Conservation (phyloP, 768 basidiomycete genomes). For the Leucogyrophana mollusca region DNA sequence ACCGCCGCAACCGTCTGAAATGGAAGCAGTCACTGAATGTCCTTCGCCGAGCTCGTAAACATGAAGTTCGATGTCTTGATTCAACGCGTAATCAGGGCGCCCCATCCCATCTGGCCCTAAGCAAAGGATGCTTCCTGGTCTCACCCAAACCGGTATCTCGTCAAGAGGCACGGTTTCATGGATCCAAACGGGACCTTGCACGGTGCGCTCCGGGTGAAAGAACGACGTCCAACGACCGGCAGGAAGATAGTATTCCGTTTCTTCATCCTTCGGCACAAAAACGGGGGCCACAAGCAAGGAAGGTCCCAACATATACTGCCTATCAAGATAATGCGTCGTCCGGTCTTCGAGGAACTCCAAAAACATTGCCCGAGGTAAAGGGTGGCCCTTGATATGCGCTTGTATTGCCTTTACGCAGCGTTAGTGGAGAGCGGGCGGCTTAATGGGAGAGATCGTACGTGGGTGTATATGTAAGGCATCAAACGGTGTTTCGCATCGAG, state of each 20-base stretch:
- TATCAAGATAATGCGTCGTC: slow-evolving; percentile 58
- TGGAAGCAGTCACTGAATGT: slow-evolving; percentile 18
- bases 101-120: slow-evolving; percentile 53
- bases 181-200: slow-evolving; percentile 62
- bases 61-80: slow-evolving; percentile 45
- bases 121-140: slow-evolving; percentile 53
- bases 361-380: slow-evolving; percentile 66
- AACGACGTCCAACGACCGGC: slow-evolving; percentile 61
- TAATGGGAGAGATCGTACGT: slow-evolving; percentile 33
- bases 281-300: slow-evolving; percentile 63
- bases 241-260: slow-evolving; percentile 60
- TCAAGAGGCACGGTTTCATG: slow-evolving; percentile 61
- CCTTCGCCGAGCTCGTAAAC: slow-evolving; percentile 54
- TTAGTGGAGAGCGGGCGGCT: background rate
- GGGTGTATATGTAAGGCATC: slow-evolving; percentile 70
- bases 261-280: slow-evolving; percentile 51
- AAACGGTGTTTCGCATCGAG: slow-evolving; percentile 65
- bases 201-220: slow-evolving; percentile 51
- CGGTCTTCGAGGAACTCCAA: slow-evolving; percentile 59
- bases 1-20: slow-evolving; percentile 9
- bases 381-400: slow-evolving; percentile 51
- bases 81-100: slow-evolving; percentile 63
- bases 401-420: slow-evolving; percentile 42
- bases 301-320: slow-evolving; percentile 60
- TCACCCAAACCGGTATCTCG: slow-evolving; percentile 66